Evolutionary conservation across 208 protist species (phyloP), one percentile per base, ranked within the genome.

Genomic region (Wallacemonas collosoma): DNA sequence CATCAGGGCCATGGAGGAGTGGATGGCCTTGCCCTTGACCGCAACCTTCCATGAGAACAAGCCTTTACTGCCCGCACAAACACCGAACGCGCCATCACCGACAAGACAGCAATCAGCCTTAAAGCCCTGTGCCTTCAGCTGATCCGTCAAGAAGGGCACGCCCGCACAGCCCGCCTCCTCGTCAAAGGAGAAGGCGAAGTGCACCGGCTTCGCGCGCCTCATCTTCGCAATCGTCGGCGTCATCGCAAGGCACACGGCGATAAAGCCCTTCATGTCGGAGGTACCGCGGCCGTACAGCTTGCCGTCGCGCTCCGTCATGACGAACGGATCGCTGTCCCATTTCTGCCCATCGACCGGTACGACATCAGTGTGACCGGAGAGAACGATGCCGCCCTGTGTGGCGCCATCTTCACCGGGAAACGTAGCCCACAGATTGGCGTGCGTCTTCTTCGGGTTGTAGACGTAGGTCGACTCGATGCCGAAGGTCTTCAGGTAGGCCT

Each of bases 261-360:
- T 80, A 58, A 89, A 88, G 43, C 77, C 79, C 70, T 89, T 90
- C 87, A 88, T 88, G 53, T 93, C 81, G n/a, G 71, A 76, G 15
- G 84, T 77, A 45, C 82, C 87, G 35, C 84, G 80, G 17, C 84
- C 84, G 75, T 84, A 93, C 51, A 90, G 68, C 68, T 82, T 87
- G 56, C 77, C 84, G 45, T 82, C 80, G 65, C 55, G 71, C 72
- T 92, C 87, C n/a, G 70, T 75, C 71, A 89, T 55, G 47, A 63
- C 63, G 50, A 93, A 90, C 12, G 87, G 79, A 68, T 88, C 84
- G 62, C 54, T 82, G 76, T 83, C 73, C 80, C 87, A 90, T 81
- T 79, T 72, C 79, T 93, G 88, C 47, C 83, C 88, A 53, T 83
- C 80, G 60, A 90, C 85, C 15, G 88, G 83, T 57, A 93, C 88